phyloP scores from a whole-genome alignment of 2,329 filamentous ascomycete genomes.

The Macroventuria anomochaeta region DNA sequence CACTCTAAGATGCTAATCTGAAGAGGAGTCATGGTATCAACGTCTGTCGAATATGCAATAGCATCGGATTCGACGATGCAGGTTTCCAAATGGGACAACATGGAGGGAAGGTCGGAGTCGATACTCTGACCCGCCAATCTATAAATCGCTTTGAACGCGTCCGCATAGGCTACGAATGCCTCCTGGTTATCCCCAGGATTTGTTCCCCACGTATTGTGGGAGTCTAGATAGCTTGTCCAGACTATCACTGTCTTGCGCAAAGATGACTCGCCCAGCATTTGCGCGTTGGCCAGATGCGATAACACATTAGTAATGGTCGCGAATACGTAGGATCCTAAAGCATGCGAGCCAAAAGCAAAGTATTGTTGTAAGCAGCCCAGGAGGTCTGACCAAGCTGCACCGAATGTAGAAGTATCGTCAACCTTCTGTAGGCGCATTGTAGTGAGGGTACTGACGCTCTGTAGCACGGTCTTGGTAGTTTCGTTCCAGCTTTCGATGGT shows the following conservation, averaged over 20 bases:
- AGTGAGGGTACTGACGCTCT: slow-evolving; percentile 61
- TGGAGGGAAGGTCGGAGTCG: slow-evolving; percentile 65
- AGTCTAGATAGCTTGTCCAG: slow-evolving; percentile 46
- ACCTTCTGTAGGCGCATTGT: slow-evolving; percentile 78
- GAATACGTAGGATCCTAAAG: slow-evolving; percentile 53
- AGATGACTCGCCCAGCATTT: slow-evolving; percentile 30
- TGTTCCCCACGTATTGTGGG: slow-evolving; percentile 30
- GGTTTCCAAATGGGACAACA: slow-evolving; percentile 73
- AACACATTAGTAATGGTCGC: slow-evolving; percentile 50
- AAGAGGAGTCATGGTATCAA: slow-evolving; percentile 74
- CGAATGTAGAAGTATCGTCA: slow-evolving; percentile 69
- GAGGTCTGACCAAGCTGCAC: slow-evolving; percentile 76
- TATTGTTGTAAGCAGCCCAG: slow-evolving; percentile 69
- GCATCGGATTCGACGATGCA: slow-evolving; percentile 74
- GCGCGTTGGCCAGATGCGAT: slow-evolving; percentile 33
- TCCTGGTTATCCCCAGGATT: slow-evolving; percentile 67
- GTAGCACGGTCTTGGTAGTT: slow-evolving; percentile 49
- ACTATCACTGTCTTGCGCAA: slow-evolving; percentile 43
- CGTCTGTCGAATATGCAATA: slow-evolving; percentile 72
- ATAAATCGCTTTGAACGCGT: slow-evolving; percentile 78
- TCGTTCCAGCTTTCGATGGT: slow-evolving; percentile 47
- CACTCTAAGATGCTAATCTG: slow-evolving; percentile 73
- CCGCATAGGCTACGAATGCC: slow-evolving; percentile 83
- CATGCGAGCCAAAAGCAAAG: slow-evolving; percentile 49
- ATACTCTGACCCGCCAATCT: slow-evolving; percentile 72